Evolutionary conservation across 306 rosid species (phyloP), one percentile per base, ranked within the genome.

Genomic region (Acmispon strigosus): DNA sequence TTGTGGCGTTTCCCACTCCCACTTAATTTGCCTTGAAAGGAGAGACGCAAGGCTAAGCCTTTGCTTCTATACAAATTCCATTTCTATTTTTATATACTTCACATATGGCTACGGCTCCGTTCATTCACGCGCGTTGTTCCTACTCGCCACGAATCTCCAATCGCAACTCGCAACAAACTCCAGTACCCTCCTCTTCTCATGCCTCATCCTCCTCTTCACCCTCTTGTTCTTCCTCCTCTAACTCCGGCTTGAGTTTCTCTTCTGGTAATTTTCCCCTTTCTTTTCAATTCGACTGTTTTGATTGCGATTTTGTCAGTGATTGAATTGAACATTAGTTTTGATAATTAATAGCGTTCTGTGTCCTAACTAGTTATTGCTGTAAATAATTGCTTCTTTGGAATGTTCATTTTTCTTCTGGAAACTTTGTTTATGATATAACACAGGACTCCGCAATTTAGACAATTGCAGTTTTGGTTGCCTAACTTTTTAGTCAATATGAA

Each of bases 111-210:
- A 66, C 73, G 37, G 62, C 79, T 4, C 44, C 74, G 22, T 53
- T 78, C 24, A 60, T 79, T 70, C 81, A 66, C 73, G 79, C 81
- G 66, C 86, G 58, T 18, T 75, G 32, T 66, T 42, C 63, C 4
- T 78, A 36, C 62, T 29, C 81, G 1, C 60, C 50, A 3, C 67
- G 36, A 75, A 14, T 75, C 56, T 65, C 51, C 66, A 45, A 64
- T 39, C 54, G 36, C 41, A 82, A 56, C 10, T 20, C 70, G 0
- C 82, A 76, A 17, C 82, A 64, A 65, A 20, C 16, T 19, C 45
- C 70, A 1, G 0, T 41, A 53, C 8, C 59, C 3, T 32, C 59
- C 3, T 76, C 82, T 51, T 66, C 79, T n/a, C 61, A 64, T 10
- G 52, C 68, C 16, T 57, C 73, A 9, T 39, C 78, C 1, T 58